Evolutionary conservation across 345 rosid genomes (phyloP).

Genomic region (Euphorbia lathyris): DNA sequence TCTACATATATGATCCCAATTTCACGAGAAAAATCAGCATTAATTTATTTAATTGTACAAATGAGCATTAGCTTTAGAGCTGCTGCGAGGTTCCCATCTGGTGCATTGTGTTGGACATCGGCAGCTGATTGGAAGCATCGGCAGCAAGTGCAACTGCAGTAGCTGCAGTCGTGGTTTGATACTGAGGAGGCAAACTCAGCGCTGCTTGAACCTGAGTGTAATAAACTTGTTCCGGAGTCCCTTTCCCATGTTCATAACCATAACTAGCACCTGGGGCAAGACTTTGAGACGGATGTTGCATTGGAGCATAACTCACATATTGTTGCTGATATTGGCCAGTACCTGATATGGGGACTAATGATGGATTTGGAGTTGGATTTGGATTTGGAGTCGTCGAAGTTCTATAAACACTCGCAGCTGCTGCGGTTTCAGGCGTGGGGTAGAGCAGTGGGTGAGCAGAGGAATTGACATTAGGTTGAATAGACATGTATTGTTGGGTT

Average conservation of each 20-base stretch:
- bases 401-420: constrained; percentile 36
- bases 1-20: not conserved
- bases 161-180: constrained; percentile 61
- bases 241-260: too few species aligned
- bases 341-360: constrained; percentile 42
- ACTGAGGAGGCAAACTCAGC: constrained; percentile 46
- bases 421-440: constrained; percentile 32
- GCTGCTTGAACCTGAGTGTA: constrained; percentile 48
- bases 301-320: constrained; percentile 48
- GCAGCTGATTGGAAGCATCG: too few species aligned
- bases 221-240: constrained; percentile 53
- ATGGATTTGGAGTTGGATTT: constrained; percentile 34
- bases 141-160: constrained; percentile 49
- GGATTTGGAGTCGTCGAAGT: constrained; percentile 31
- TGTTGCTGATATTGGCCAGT: constrained; percentile 42
- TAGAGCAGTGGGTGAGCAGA: constrained; percentile 38
- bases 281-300: constrained; percentile 40
- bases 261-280: constrained; percentile 21
- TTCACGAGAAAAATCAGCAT: not conserved
- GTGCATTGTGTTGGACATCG: constrained; percentile 23
- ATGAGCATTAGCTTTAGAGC: too few species aligned
- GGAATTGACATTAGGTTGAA: constrained; percentile 34
- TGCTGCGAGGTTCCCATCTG: constrained; percentile 38
- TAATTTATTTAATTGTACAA: too few species aligned
- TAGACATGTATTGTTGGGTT: constrained; percentile 48